phyloP scores from a whole-genome alignment of 176 grass and related monocot species.

The Eragrostis nindensis region DNA sequence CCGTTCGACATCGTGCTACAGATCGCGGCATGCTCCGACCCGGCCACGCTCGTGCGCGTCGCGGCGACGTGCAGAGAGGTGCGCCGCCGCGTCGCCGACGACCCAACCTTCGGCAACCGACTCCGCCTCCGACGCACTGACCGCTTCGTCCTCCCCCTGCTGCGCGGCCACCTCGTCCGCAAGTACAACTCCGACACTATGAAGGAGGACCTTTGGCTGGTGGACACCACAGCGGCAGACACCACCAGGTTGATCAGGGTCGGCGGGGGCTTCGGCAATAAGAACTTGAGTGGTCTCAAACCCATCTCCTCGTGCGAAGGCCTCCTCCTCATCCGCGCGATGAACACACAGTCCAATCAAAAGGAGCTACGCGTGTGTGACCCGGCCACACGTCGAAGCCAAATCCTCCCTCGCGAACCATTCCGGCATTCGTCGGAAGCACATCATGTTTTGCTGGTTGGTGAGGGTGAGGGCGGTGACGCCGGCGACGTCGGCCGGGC shows the following conservation, averaged over 20 bases:
- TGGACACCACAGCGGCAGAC: not conserved
- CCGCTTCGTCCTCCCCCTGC: not conserved
- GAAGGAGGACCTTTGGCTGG: not conserved
- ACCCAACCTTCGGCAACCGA: not conserved
- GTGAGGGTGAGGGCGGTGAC: not conserved
- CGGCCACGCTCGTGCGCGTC: slow-evolving; percentile 1
- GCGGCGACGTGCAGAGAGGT: not conserved
- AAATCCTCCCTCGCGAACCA: not conserved
- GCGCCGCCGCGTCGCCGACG: not conserved
- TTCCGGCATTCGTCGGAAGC: no score
- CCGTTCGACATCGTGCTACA: not conserved
- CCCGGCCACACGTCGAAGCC: not conserved
- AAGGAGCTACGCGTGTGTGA: not conserved
- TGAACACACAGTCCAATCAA: not conserved
- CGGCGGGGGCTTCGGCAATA: not conserved
- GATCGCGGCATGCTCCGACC: not conserved
- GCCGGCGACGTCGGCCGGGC: not conserved
- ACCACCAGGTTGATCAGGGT: not conserved
- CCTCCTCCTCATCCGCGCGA: not conserved
- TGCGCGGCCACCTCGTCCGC: not conserved
- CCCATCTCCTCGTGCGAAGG: not conserved
- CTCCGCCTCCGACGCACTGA: not conserved
- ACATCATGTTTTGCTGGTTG: not conserved
- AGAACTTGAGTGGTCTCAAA: not conserved
- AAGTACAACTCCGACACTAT: no score